Conservation (phyloP, 164 flowering plant species). For the Stephania japonica region DNA sequence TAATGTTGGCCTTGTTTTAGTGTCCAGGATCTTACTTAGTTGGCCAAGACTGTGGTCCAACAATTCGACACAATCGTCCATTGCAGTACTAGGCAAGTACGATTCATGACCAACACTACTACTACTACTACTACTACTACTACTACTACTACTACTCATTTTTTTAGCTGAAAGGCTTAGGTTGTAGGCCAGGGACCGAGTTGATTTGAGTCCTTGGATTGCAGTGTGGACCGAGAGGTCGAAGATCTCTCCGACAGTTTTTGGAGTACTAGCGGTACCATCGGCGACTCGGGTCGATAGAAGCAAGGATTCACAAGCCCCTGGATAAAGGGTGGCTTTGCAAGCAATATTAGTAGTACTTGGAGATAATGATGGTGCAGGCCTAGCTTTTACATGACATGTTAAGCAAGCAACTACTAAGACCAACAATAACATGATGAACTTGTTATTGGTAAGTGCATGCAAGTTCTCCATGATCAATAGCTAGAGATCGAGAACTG, state of each 20-base stretch:
- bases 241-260: conserved; percentile 13
- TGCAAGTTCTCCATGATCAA: neutral
- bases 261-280: neutral
- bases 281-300: neutral
- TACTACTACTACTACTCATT: neutral
- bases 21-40: conserved; percentile 11
- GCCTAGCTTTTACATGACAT: conserved; percentile 1
- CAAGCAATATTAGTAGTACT: conserved; percentile 13
- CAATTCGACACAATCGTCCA: conserved; percentile 29
- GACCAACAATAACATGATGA: conserved; percentile 9
- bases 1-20: neutral
- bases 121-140: no score
- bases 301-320: conserved; percentile 17
- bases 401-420: conserved; percentile 1
- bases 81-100: neutral
- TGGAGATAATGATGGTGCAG: neutral
- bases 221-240: conserved; percentile 17
- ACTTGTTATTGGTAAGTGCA: neutral
- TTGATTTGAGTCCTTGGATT: conserved; percentile 6
- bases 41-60: conserved; percentile 20
- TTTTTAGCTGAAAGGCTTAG: conserved; percentile 4
- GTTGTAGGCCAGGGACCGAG: conserved; percentile 11
- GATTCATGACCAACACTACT: neutral
- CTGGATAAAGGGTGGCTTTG: conserved; percentile 19
- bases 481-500: neutral